Percentiles rank a stretch among this genome's conserved stretches.
Evolutionary conservation across 2,329 filamentous ascomycete species (phyloP).

Genomic region (Fusarium oligoseptatum): DNA sequence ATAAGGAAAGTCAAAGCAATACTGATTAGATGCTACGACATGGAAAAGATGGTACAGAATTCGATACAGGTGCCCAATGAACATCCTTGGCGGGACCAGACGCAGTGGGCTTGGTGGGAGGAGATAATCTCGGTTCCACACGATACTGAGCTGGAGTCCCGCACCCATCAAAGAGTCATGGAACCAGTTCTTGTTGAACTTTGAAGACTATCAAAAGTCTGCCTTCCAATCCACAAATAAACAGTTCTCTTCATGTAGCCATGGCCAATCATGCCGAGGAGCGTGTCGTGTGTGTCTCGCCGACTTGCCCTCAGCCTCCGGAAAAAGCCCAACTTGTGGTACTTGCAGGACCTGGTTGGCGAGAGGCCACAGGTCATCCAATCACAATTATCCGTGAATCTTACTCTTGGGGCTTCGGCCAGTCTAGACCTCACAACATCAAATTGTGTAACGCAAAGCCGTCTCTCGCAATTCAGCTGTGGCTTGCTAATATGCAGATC

Average conservation of each 20-base stretch:
- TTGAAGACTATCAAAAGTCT: no score
- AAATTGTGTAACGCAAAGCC: neutral
- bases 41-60: neutral
- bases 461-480: neutral
- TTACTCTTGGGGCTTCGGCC: neutral
- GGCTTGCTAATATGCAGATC: neutral
- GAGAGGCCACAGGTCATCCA: neutral
- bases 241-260: neutral
- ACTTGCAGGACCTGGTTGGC: neutral
- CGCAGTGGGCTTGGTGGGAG: neutral
- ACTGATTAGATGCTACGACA: neutral
- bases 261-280: neutral
- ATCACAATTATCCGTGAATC: neutral
- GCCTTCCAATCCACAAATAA: neutral
- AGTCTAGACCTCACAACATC: neutral
- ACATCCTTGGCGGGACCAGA: neutral
- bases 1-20: neutral
- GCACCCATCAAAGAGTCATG: neutral
- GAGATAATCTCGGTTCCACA: neutral
- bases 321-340: neutral
- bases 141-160: neutral
- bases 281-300: neutral
- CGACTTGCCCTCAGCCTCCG: neutral
- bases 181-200: neutral
- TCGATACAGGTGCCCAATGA: no score